Evolutionary conservation across 495 filamentous ascomycete species (phyloP), one percentile per base, ranked within the genome.

Genomic region (Xylaria longipes): DNA sequence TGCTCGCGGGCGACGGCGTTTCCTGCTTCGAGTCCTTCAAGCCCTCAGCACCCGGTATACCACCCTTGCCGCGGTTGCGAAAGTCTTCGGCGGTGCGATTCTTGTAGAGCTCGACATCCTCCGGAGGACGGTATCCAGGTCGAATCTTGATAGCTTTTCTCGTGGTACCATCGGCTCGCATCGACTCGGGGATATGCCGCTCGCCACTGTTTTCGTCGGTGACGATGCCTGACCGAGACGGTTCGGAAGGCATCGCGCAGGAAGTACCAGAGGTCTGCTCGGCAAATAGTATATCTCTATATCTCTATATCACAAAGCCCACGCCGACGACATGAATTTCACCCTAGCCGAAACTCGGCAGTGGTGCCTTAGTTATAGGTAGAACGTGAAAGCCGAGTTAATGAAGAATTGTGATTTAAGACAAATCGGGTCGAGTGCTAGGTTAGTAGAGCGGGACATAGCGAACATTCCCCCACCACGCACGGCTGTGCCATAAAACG

Each of bases 61-160:
- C 92, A 65, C 88, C 89, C 71, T 86, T 91, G 15, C 91, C 92
- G 25, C 94, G 89, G 74, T 86, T 94, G 81, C 94, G 95, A 85
- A 93, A 97, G 48, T 88, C 90, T 73, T 95, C 92, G 31, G 95
- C 95, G 6, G 91, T 92, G 52, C 92, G 90, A 82, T 97, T 98
- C 85, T 93, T 96, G 87, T 98, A 99, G 45, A 97, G 84, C 77
- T 98, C 94, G 69, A 98, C 92, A 81, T 99, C 97, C 80, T 99
- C 97, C 2, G 96, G 95, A 0, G 97, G 97, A 43, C 89, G 89
- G 81, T 98, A 99, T 58, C 97, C 97, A 15, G 95, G 95, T 3
- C 93, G 89, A 52, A 99, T 92, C 73, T 92, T 92, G 67, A 97
- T 98, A 77, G 97, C 97, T 75, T 92, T 94, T 39, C 97, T 87